A percentile compares a stretch with the other conserved stretches of the same genome.
Conservation (phyloP, 2,329 filamentous ascomycete species). For the Hymenoscyphus fraxineus region DNA sequence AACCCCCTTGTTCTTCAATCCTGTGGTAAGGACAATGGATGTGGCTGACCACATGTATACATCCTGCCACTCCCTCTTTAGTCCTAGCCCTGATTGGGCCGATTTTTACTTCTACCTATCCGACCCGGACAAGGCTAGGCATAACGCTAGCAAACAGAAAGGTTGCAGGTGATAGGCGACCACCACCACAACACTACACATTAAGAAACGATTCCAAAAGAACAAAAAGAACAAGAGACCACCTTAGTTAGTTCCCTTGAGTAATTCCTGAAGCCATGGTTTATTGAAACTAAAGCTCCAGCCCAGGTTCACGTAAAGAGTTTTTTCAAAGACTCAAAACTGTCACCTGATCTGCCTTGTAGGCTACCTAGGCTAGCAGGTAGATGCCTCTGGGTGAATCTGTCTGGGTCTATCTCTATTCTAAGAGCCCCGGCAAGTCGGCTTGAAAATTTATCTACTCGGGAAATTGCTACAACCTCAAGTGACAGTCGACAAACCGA, state of each 20-base stretch:
- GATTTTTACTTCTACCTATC: neutral
- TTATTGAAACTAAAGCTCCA: neutral
- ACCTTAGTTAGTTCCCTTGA: neutral
- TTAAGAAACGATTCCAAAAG: neutral
- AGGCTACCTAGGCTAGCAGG: neutral
- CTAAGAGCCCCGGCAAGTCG: neutral
- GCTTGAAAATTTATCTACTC: neutral
- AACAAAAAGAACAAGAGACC: neutral
- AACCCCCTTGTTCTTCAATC: neutral
- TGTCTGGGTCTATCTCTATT: neutral
- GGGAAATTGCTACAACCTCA: no score
- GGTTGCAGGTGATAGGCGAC: neutral
- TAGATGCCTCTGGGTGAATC: neutral
- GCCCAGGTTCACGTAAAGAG: neutral
- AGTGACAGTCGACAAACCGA: no score
- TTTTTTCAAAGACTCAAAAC: neutral
- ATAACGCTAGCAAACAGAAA: neutral
- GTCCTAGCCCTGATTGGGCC: neutral
- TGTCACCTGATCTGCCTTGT: conserved; percentile 1
- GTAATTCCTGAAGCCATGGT: neutral
- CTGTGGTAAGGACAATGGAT: neutral
- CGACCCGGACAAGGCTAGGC: neutral
- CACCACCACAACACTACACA: neutral
- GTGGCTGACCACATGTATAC: neutral
- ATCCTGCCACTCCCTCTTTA: neutral